Evolutionary conservation across 2,329 filamentous ascomycete species (phyloP).

Genomic region (Alternaria ethzedia): DNA sequence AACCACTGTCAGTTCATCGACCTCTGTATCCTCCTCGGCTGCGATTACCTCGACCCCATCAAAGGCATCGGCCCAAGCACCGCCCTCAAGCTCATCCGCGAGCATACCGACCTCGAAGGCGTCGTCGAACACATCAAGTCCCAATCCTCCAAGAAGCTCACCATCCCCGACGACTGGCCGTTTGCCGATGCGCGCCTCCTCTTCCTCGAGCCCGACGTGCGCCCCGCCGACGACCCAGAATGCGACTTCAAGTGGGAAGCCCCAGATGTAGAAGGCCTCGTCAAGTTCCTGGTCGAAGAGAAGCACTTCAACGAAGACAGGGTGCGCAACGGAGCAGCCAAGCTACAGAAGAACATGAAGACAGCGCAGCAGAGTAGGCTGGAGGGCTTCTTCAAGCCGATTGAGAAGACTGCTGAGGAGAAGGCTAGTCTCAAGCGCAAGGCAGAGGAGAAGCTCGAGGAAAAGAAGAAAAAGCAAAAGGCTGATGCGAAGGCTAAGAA

Average conservation of each 20-base stretch:
- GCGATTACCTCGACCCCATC: slow-evolving; percentile 96
- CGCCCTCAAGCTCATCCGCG: slow-evolving; percentile 90
- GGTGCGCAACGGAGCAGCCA: slow-evolving; percentile 77
- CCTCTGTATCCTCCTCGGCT: slow-evolving; percentile 95
- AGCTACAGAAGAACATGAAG: slow-evolving; percentile 90
- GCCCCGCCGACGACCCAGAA: slow-evolving; percentile 77
- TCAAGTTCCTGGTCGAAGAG: slow-evolving; percentile 88
- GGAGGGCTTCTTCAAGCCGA: slow-evolving; percentile 95
- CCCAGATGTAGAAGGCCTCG: slow-evolving; percentile 86
- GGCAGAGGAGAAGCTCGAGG: slow-evolving; percentile 87
- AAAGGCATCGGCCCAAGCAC: slow-evolving; percentile 93
- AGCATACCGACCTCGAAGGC: slow-evolving; percentile 85
- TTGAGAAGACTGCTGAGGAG: slow-evolving; percentile 87
- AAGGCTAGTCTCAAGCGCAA: slow-evolving; percentile 89
- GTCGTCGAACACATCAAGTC: slow-evolving; percentile 82
- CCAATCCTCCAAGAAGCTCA: slow-evolving; percentile 72
- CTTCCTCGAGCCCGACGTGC: slow-evolving; percentile 91
- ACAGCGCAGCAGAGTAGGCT: slow-evolving; percentile 86
- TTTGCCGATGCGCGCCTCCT: slow-evolving; percentile 89
- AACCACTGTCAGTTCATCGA: slow-evolving; percentile 78
- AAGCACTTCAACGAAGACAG: slow-evolving; percentile 98
- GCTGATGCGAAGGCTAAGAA: slow-evolving; percentile 95
- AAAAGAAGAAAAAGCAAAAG: slow-evolving; percentile 95
- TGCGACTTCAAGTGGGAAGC: slow-evolving; percentile 99
- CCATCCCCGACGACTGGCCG: slow-evolving; percentile 94